A percentile compares a stretch with the other conserved stretches of the same genome.
Conservation (phyloP, 805 yeast genomes). For the Soucietia sequanensis region DNA sequence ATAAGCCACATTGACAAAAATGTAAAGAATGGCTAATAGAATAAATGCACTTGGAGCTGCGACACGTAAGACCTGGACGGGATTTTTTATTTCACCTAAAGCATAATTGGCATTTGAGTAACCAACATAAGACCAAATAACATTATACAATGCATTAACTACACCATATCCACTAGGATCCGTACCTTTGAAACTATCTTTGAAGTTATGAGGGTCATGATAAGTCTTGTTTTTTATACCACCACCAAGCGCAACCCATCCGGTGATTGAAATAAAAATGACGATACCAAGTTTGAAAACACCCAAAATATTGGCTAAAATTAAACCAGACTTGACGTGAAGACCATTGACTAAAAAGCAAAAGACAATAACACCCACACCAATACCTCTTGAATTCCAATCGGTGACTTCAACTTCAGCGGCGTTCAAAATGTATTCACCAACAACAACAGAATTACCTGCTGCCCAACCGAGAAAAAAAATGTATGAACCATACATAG, state of each 20-base stretch:
- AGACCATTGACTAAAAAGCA: conserved; percentile 63
- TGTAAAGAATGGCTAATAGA: conserved; percentile 60
- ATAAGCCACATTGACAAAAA: conserved; percentile 76
- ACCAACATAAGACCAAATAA: conserved; percentile 83
- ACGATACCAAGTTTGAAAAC: conserved; percentile 72
- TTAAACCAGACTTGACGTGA: conserved; percentile 64
- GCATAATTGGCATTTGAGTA: conserved; percentile 84
- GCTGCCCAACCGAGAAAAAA: conserved; percentile 85
- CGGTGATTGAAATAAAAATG: conserved; percentile 67
- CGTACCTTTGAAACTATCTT: conserved; percentile 54
- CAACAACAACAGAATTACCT: conserved; percentile 77
- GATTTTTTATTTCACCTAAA: conserved; percentile 74
- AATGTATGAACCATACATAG: conserved; percentile 62
- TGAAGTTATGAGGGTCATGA: conserved; percentile 57
- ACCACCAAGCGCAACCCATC: conserved; percentile 82
- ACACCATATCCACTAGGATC: conserved; percentile 64
- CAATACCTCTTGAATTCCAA: conserved; percentile 79
- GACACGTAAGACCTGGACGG: conserved; percentile 61
- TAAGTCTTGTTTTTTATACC: conserved; percentile 51
- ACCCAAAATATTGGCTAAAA: conserved; percentile 63
- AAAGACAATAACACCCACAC: conserved; percentile 70
- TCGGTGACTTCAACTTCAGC: conserved; percentile 64
- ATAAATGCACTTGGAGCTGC: conserved; percentile 78
- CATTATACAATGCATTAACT: conserved; percentile 75
- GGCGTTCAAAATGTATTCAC: conserved; percentile 73